phyloP scores from a whole-genome alignment of 495 filamentous ascomycete genomes.

The Recurvomyces mirabilis region DNA sequence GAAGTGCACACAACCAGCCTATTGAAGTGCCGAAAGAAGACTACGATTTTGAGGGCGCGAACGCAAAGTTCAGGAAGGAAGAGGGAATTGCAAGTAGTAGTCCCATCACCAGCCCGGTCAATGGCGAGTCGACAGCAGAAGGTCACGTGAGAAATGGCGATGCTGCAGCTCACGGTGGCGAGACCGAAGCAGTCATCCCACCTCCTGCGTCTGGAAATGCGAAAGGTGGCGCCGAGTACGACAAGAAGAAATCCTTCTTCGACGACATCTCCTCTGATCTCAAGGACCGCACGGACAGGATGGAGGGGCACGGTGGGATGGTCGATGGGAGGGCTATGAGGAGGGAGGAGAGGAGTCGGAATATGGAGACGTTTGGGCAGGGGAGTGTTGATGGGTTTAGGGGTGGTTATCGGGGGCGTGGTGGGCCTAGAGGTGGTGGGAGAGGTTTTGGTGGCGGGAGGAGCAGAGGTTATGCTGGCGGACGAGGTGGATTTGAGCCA shows the following conservation, averaged over 20 bases:
- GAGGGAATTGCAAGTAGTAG: slow-evolving; percentile 57
- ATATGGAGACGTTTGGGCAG: slow-evolving; percentile 98
- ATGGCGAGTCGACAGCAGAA: slow-evolving; percentile 14
- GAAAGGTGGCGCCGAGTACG: slow-evolving; percentile 49
- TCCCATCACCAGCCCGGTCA: slow-evolving; percentile 1
- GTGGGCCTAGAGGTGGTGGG: slow-evolving; percentile 57
- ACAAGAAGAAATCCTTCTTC: slow-evolving; percentile 80
- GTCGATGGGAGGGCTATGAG: slow-evolving; percentile 82
- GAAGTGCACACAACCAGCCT: slow-evolving; percentile 43
- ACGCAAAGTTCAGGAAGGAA: slow-evolving; percentile 97
- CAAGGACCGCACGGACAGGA: slow-evolving; percentile 68
- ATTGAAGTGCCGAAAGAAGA: slow-evolving; percentile 79
- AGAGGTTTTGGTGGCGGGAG: slow-evolving; percentile 34
- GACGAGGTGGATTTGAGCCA: too few relatives aligned
- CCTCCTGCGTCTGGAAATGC: slow-evolving; percentile 22
- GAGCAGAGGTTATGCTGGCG: slow-evolving; percentile 28
- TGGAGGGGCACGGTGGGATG: slow-evolving; percentile 30
- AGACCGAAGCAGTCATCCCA: slow-evolving; percentile 33
- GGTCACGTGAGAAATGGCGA: slow-evolving; percentile 18
- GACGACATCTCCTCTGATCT: slow-evolving; percentile 94
- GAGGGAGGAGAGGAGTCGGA: slow-evolving; percentile 83
- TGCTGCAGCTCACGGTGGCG: too few relatives aligned
- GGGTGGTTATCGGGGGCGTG: slow-evolving; percentile 39
- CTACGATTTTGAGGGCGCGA: slow-evolving; percentile 85
- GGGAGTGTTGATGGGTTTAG: slow-evolving; percentile 79